Conservation (phyloP, 371 early-diverging fungal species). For the Syncephalastrum monosporum region DNA sequence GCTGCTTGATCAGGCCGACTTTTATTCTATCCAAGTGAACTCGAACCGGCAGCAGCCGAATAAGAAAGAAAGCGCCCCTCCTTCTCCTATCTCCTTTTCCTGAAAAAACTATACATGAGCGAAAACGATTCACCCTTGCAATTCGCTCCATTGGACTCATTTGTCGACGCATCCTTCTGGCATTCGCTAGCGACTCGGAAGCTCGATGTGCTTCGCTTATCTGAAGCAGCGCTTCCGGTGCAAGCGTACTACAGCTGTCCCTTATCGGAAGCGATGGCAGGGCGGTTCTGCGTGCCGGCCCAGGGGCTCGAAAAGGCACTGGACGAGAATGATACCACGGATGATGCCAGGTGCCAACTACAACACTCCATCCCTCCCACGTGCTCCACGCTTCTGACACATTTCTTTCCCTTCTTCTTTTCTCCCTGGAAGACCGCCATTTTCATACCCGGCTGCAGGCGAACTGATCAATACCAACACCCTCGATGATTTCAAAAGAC, state of each 20-base stretch:
- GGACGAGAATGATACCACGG: background rate
- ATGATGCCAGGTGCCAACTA: conserved; percentile 21
- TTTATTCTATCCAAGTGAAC: background rate
- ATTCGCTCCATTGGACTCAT: conserved; percentile 80
- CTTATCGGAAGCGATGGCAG: conserved; percentile 15
- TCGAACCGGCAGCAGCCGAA: background rate
- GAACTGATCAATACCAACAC: conserved; percentile 85
- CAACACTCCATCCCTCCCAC: conserved; percentile 2
- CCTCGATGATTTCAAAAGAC: conserved; percentile 80
- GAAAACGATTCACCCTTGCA: conserved; percentile 54
- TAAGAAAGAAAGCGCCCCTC: conserved; percentile 1
- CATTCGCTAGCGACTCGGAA: conserved; percentile 78
- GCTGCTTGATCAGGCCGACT: background rate
- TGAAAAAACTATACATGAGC: conserved; percentile 3
- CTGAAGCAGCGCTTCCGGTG: conserved; percentile 58
- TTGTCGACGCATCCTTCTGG: conserved; percentile 92
- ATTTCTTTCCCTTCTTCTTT: background rate
- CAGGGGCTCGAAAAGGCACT: conserved; percentile 26
- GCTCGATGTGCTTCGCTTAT: conserved; percentile 76
- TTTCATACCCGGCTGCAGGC: conserved; percentile 55
- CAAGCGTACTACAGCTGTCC: conserved; percentile 58
- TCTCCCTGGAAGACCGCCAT: conserved; percentile 34
- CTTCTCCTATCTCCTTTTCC: background rate
- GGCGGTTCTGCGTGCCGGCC: conserved; percentile 31
- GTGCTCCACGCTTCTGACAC: conserved; percentile 1